These are phyloP conservation scores for Striga asiatica DNA, from an alignment of 257 asterid species.

Conservation along the genomic window DNA sequence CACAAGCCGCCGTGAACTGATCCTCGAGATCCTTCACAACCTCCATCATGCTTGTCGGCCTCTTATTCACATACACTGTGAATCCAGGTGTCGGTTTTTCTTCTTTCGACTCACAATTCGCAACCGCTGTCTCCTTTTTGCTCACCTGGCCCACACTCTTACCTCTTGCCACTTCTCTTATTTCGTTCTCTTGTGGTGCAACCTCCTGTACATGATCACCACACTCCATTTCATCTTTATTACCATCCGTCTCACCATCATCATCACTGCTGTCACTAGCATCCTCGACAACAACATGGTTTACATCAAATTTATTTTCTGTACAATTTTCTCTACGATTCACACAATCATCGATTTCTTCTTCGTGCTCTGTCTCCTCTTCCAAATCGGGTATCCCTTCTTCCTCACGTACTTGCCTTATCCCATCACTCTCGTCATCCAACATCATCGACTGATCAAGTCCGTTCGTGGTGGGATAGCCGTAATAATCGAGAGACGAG, in stretches of 20 bases:
- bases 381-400: conserved; percentile 91
- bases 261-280: conserved; percentile 43
- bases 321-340: conserved; percentile 28
- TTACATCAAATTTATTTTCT: conserved; percentile 31
- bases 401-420: conserved; percentile 67
- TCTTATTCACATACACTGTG: conserved; percentile 72
- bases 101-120: conserved; percentile 44
- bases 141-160: conserved; percentile 47
- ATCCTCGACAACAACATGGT: conserved; percentile 66
- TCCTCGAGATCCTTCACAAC: conserved; percentile 85
- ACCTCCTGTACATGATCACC: conserved; percentile 32
- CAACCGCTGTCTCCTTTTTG: conserved; percentile 46
- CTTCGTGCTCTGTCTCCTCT: conserved; percentile 87
- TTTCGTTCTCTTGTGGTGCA: conserved; percentile 26
- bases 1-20: conserved; percentile 63
- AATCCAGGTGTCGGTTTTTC: conserved; percentile 73
- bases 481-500: conserved; percentile 74
- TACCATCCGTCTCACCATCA: not conserved
- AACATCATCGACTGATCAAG: conserved; percentile 34
- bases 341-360: conserved; percentile 40
- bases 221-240: conserved; percentile 30
- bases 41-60: conserved; percentile 86
- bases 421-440: conserved; percentile 58
- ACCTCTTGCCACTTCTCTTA: conserved; percentile 41
- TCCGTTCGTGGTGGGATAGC: conserved; percentile 48